Base-by-base conservation (phyloP, 331 rosid genomes). In the Ulmus americana region DNA sequence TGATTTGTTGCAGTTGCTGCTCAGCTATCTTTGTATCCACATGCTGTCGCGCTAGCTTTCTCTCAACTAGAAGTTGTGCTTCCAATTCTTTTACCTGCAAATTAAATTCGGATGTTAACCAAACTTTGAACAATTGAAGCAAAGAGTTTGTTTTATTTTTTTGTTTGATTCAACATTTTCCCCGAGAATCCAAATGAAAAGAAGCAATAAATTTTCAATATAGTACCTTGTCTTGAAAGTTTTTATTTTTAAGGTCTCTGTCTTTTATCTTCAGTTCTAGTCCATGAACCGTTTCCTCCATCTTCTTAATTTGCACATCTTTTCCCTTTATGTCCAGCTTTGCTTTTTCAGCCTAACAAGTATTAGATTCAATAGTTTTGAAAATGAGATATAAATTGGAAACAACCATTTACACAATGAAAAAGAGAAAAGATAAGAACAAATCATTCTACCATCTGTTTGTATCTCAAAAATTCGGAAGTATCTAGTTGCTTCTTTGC, bases 41-140 rank as follows among this genome's bases (percentile, higher is more conserved):
- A 15, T 92, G 95, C 73, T 94, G 98, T 6, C 95, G 88, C 6
- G 96, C 96, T 59, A 94, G 81, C 82, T 85, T 92, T 80, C 95
- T 86, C 77, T 92, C 97, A 28, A 85, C 75, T 79, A 89, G 69
- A 75, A 92, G 95, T 61, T 89, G 95, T 0, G 95, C 74, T 82
- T 92, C 98, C 76, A 92, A 61, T 79, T 92, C 97, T 83, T 80
- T 92, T 58, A 89, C 83, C 98, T 92, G 68, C 56, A 64, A 63
- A 43, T 51, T 39, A 41, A 59, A 80, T 60, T 16, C 55, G n/a
- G 58, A 47, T 67, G 77, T 39, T 67, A 70, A 54, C 18, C 38
- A 49, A 61, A 45, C 13, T 28, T 39, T 46, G 20, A 41, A 56
- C 15, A 6, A 55, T 14, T 1, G 8, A 45, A 38, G 45, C 55